Evolutionary conservation across 352 stramenopile species (phyloP).

Genomic region (Pythium dissimile): DNA sequence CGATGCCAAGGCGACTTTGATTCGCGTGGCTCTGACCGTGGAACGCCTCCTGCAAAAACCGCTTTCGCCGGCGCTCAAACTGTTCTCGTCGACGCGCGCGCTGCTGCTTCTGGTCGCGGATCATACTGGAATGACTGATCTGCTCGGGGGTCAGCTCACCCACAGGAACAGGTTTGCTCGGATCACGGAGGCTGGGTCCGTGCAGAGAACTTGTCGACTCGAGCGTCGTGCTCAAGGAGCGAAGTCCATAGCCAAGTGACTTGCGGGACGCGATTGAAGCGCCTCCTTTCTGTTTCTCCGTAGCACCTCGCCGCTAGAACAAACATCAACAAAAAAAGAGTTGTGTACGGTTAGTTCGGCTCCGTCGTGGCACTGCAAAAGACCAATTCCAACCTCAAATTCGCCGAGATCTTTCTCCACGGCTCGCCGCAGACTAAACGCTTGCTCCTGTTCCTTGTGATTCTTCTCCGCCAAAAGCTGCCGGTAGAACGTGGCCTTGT

Average conservation of each 20-base stretch:
- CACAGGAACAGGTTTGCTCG: slow-evolving; percentile 7
- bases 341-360: too few species aligned
- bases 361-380: too few species aligned
- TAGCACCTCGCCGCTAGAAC: neutral
- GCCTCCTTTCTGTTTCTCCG: neutral
- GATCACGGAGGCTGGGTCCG: slow-evolving; percentile 1
- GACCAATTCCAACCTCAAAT: slow-evolving; percentile 34
- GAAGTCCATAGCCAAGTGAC: slow-evolving; percentile 62
- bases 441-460: slow-evolving; percentile 39
- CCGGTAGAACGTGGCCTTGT: slow-evolving; percentile 51
- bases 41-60: slow-evolving; percentile 52
- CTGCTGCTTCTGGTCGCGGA: slow-evolving; percentile 49
- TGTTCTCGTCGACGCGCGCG: slow-evolving; percentile 53
- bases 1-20: neutral
- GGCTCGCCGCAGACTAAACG: slow-evolving; percentile 50
- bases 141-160: slow-evolving; percentile 10
- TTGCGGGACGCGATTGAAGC: slow-evolving; percentile 26
- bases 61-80: slow-evolving; percentile 46
- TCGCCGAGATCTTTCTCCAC: slow-evolving; percentile 49
- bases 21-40: slow-evolving; percentile 8
- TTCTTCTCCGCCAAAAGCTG: slow-evolving; percentile 41
- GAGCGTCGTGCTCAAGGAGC: slow-evolving; percentile 54
- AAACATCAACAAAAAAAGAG: neutral
- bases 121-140: slow-evolving; percentile 5
- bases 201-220: slow-evolving; percentile 7